Evolutionary conservation across 306 rosid genomes (phyloP).

Genomic region (Prunus campanulata): DNA sequence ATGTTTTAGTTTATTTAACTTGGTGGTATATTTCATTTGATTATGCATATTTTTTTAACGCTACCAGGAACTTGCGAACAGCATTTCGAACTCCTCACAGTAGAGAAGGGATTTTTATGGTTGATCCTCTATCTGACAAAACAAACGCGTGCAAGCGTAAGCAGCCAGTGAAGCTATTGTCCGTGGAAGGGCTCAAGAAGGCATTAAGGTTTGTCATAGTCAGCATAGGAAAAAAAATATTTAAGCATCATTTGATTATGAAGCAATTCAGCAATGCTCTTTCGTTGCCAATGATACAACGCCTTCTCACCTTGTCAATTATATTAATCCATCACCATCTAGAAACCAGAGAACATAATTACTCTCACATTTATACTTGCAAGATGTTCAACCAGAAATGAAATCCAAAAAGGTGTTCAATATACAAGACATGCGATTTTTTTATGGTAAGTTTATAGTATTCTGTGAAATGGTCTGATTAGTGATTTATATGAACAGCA

Average conservation of each 20-base stretch:
- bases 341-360: not conserved
- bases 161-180: constrained; percentile 60
- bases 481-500: constrained; percentile 44
- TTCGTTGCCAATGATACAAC: not conserved
- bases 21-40: not conserved
- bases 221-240: not conserved
- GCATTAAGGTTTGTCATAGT: constrained; percentile 70
- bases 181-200: constrained; percentile 75
- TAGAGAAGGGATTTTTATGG: constrained; percentile 81
- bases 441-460: not conserved
- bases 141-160: constrained; percentile 41
- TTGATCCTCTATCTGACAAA: constrained; percentile 60
- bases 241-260: constrained; percentile 2
- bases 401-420: not conserved
- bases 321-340: not conserved
- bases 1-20: constrained; percentile 9
- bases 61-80: constrained; percentile 69
- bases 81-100: constrained; percentile 56
- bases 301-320: not conserved
- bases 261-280: not conserved
- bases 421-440: not conserved
- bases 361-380: not conserved
- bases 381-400: not conserved
- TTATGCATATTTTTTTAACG: constrained; percentile 14
- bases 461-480: constrained; percentile 6